Evolutionary conservation across 176 grass and related monocot species (phyloP), one percentile per base, ranked within the genome.

Genomic region (Phoenix roebelenii): DNA sequence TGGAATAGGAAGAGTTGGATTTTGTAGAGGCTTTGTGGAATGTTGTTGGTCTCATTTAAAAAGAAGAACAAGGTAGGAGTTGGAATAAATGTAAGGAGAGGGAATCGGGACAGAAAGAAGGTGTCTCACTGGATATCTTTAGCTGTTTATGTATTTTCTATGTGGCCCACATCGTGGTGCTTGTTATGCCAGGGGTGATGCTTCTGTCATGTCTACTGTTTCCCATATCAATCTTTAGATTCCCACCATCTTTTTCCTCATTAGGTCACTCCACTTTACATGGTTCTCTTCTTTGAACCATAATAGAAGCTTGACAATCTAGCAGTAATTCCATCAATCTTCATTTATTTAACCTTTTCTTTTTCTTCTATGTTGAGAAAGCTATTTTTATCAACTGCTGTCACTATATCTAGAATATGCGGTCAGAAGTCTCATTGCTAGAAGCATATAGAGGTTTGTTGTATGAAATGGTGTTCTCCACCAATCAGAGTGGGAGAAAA

Each of bases 261-360:
- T 55, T 26, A 67, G 18, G 50, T 67, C 50, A 16, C 54, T 16
- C 65, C 65, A 67, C 65, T 55, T 57, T 55, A 67, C 65, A 2
- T 67, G 52, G 65, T 67, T 67, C 65, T 52, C 63, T 55, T 67
- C 51, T 67, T 3, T 32, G 51, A 67, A 22, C 25, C 22, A 51
- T 18, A 5, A 67, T 55, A 55, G 26, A 55, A 67, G 52, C 51
- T 67, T 67, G 65, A 35, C 65, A 20, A 55, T 55, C 6, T 16
- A 55, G 25, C 65, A 6, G 25, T 26, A 12, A 44, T 44, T 44
- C 35, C 35, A 44, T 44, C 35, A 14, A 44, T 9, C 5, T 44
- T 14, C 1, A 14, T 12, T 2, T 44, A 7, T 44, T 44, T 44
- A 44, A 12, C 35, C 5, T 3, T 6, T 44, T 12, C 35, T 12